Evolutionary conservation across 306 rosid species (phyloP).

Genomic region (Sechiopsis laciniata): DNA sequence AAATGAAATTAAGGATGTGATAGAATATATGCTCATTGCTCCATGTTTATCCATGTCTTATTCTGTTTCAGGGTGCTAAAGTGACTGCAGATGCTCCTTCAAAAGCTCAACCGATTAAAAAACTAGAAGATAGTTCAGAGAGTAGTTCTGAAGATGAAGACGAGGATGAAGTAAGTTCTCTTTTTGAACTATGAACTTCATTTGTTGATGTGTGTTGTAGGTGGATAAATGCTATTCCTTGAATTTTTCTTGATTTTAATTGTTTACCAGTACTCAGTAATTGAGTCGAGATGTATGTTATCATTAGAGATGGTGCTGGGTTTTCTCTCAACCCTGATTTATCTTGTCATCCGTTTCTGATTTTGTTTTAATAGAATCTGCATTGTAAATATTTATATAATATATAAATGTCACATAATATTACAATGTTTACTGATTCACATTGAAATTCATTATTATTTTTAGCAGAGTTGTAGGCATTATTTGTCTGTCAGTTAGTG

Average conservation of each 20-base stretch:
- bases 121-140: slow-evolving; percentile 28
- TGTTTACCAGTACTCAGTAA: neutral
- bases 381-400: neutral
- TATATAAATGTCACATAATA: neutral
- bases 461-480: neutral
- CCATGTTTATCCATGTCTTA: neutral
- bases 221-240: neutral
- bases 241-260: neutral
- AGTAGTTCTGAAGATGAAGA: slow-evolving; percentile 12
- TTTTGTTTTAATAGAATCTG: neutral
- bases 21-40: neutral
- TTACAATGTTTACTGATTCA: neutral
- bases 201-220: neutral
- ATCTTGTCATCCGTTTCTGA: neutral
- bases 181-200: neutral
- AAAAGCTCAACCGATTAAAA: slow-evolving; percentile 25
- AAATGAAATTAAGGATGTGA: neutral
- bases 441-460: neutral
- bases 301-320: neutral
- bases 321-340: neutral
- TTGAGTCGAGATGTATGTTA: neutral
- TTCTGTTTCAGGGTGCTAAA: slow-evolving; percentile 19
- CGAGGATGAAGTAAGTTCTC: neutral
- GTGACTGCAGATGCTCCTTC: slow-evolving; percentile 26
- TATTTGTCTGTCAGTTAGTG: neutral